Evolutionary conservation across 306 rosid species (phyloP).

Genomic region (peach (Prunus persica)): Prunus_persica_NCBIv2 NC_034013.1:1219501-1220000

Average conservation of each 20-base stretch:
- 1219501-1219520: neutral
- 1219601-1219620: neutral
- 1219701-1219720: constrained; percentile 92
- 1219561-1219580: neutral
- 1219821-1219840: constrained; percentile 91
- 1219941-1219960: constrained; percentile 4
- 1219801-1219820: constrained; percentile 42
- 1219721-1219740: constrained; percentile 62
- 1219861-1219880: constrained; percentile 68
- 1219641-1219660: neutral
- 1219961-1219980: constrained; percentile 7
- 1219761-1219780: constrained; percentile 16
- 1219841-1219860: constrained; percentile 66
- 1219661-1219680: constrained; percentile 77
- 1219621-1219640: neutral
- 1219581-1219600: neutral
- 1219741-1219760: constrained; percentile 16
- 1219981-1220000: neutral
- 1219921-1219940: constrained; percentile 32
- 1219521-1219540: neutral
- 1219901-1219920: constrained; percentile 89
- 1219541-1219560: neutral
- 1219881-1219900: constrained; percentile 81
- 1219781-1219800: constrained; percentile 32
- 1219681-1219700: constrained; percentile 79